Evolutionary conservation across 2,329 filamentous ascomycete species (phyloP).

Genomic region (Magnaporthiopsis rhizophila): DNA sequence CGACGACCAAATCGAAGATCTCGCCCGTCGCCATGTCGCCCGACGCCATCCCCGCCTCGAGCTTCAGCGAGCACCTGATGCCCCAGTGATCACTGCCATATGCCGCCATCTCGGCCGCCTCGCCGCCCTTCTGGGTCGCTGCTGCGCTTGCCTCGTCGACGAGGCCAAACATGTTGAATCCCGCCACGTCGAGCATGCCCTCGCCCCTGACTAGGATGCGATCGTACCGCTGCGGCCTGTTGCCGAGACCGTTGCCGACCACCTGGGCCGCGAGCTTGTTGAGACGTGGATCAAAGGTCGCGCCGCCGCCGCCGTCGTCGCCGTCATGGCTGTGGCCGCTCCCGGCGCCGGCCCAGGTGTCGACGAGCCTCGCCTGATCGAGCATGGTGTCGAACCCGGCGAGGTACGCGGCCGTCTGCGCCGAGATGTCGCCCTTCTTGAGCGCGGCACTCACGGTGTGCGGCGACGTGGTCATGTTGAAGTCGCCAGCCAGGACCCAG

Average conservation of each 20-base stretch:
- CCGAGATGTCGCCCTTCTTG: conserved; percentile 44
- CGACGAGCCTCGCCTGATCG: conserved; percentile 36
- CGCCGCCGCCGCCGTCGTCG: conserved; percentile 43
- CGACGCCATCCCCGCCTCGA: conserved; percentile 9
- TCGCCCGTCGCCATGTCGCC: conserved; percentile 13
- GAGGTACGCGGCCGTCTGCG: conserved; percentile 34
- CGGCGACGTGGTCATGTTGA: conserved; percentile 55
- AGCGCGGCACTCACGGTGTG: conserved; percentile 45
- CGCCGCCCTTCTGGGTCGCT: conserved; percentile 2
- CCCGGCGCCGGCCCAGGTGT: conserved; percentile 43
- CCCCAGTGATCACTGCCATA: conserved; percentile 53
- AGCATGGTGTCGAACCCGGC: conserved; percentile 38
- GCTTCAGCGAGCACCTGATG: conserved; percentile 35
- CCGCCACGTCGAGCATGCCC: conserved; percentile 27
- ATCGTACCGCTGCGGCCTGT: conserved; percentile 58
- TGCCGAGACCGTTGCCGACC: conserved; percentile 36
- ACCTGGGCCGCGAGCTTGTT: conserved; percentile 48
- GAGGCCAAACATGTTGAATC: conserved; percentile 53
- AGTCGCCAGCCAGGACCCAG: conserved; percentile 55
- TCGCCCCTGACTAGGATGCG: conserved; percentile 46
- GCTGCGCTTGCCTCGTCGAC: conserved; percentile 9
- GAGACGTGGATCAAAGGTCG: conserved; percentile 53
- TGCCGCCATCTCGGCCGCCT: conserved; percentile 11
- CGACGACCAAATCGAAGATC: conserved; percentile 19
- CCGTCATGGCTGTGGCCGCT: conserved; percentile 23